phyloP scores from a whole-genome alignment of 1,284 basidiomycete genomes.

The Inonotus obliquus region DNA sequence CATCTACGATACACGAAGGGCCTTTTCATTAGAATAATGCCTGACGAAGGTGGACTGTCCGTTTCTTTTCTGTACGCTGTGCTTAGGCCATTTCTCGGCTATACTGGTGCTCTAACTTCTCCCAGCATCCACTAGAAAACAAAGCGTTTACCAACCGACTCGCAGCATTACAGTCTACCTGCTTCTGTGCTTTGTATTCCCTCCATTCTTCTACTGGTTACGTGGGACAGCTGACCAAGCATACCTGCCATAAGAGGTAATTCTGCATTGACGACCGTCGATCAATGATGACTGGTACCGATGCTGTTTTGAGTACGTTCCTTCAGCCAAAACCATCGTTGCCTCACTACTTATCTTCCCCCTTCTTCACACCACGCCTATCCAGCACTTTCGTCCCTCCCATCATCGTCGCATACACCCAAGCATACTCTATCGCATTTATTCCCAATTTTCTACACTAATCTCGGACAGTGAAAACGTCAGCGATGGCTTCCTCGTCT shows the following conservation, averaged over 20 bases:
- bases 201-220: not conserved
- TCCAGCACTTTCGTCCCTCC: not conserved
- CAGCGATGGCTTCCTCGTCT: not conserved
- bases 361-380: not conserved
- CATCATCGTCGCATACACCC: not conserved
- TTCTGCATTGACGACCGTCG: not conserved
- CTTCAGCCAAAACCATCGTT: constrained; percentile 1
- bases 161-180: not conserved
- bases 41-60: not conserved
- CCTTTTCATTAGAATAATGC: not conserved
- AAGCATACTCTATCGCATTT: not conserved
- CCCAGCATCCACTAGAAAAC: too few relatives aligned
- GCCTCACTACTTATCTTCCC: not conserved
- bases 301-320: not conserved
- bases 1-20: not conserved
- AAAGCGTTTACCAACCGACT: too few relatives aligned
- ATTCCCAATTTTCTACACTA: too few relatives aligned
- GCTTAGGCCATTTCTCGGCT: not conserved
- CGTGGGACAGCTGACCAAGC: not conserved
- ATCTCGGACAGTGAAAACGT: too few relatives aligned
- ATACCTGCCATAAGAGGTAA: not conserved
- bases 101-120: not conserved
- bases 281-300: not conserved
- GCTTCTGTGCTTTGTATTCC: not conserved
- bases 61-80: not conserved